Evolutionary conservation across 257 asterid genomes (phyloP).

Genomic region (Plantago elongata): DNA sequence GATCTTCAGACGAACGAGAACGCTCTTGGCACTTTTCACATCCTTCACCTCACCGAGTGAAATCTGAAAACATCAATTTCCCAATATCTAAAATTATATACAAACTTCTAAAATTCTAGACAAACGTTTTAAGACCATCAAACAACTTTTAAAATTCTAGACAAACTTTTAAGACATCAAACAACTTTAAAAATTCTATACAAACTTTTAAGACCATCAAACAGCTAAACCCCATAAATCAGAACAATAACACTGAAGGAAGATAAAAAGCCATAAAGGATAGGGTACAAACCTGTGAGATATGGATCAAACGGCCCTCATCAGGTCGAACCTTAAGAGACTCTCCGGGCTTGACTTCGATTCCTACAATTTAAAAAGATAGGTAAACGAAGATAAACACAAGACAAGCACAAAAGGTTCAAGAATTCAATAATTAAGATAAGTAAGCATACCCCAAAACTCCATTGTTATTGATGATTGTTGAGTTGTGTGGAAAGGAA

Average conservation of each 20-base stretch:
- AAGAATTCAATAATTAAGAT: neutral
- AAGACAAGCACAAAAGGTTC: neutral
- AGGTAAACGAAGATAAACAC: neutral
- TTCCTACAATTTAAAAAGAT: conserved; percentile 31
- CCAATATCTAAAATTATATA: neutral
- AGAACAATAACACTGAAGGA: neutral
- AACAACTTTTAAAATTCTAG: neutral
- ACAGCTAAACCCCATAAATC: neutral
- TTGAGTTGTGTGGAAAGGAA: neutral
- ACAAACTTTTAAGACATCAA: too few relatives aligned
- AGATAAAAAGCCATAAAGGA: neutral
- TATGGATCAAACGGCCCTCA: conserved; percentile 37
- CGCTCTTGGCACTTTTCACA: conserved; percentile 31
- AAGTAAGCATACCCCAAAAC: conserved; percentile 55
- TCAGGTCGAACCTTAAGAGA: conserved; percentile 44
- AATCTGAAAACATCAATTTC: conserved; percentile 29
- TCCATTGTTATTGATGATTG: conserved; percentile 30
- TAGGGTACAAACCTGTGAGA: conserved; percentile 54
- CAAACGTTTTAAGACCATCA: neutral
- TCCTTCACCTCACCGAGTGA: conserved; percentile 65
- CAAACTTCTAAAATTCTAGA: too few relatives aligned
- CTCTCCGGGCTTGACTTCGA: conserved; percentile 60
- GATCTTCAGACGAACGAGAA: conserved; percentile 44
- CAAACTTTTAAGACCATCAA: neutral
- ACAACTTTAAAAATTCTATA: too few relatives aligned